Percentiles rank a stretch among this genome's conserved stretches.
Conservation (phyloP, 805 yeast genomes). For the Kregervanrija pseudodelftensis region DNA sequence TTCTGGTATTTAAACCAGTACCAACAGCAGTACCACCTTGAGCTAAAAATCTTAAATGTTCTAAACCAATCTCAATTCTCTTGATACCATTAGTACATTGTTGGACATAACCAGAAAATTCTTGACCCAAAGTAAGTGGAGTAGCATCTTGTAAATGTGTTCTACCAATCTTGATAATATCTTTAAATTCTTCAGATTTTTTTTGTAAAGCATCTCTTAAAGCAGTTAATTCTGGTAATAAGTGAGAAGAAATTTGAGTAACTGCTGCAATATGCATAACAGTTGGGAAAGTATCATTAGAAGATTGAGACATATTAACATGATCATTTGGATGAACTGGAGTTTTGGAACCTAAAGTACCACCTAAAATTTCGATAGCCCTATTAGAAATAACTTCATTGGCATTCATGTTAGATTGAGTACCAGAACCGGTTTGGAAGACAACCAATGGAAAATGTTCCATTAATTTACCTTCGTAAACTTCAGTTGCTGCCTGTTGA, state of each 20-base stretch:
- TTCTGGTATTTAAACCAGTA: constrained; percentile 91
- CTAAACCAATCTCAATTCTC: constrained; percentile 72
- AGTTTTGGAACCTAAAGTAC: constrained; percentile 80
- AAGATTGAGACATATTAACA: constrained; percentile 97
- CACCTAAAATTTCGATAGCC: constrained; percentile 94
- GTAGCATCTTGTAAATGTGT: constrained; percentile 99
- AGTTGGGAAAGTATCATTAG: constrained; percentile 98
- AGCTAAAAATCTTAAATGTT: constrained; percentile 75
- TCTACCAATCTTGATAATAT: constrained; percentile 97
- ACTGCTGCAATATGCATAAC: constrained; percentile 99
- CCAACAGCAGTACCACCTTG: constrained; percentile 99
- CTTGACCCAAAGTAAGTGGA: constrained; percentile 96
- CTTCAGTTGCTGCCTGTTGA: constrained; percentile 92
- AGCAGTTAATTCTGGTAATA: constrained; percentile 73
- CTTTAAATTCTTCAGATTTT: constrained; percentile 76
- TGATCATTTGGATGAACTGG: constrained; percentile 99
- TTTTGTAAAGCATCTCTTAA: constrained; percentile 72
- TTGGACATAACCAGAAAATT: constrained; percentile 92
- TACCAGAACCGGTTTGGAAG: constrained; percentile 98
- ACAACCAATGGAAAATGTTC: constrained; percentile 98
- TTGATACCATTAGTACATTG: constrained; percentile 87
- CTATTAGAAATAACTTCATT: constrained; percentile 98
- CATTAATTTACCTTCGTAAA: constrained; percentile 80
- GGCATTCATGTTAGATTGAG: constrained; percentile 98
- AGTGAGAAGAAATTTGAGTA: constrained; percentile 65